A percentile compares a stretch with the other conserved stretches of the same genome.
These are phyloP conservation scores for Rhodomyrtus tomentosa DNA, from an alignment of 345 rosid genomes.

Conservation along the genomic window DNA sequence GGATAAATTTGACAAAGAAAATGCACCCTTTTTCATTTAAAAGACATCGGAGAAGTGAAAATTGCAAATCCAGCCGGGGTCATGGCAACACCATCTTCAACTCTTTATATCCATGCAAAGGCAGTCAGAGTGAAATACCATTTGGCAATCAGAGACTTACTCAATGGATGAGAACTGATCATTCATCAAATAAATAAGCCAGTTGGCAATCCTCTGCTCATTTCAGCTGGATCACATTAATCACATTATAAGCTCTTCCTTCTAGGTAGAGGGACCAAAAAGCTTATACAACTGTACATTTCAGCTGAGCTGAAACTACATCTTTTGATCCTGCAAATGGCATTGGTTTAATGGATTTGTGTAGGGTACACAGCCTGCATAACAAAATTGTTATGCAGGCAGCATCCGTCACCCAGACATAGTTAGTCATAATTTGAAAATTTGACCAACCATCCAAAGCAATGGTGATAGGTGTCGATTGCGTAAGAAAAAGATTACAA, in stretches of 20 bases:
- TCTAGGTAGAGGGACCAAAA: not conserved
- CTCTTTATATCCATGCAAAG: not conserved
- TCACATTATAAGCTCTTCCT: not conserved
- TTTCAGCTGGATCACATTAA: not conserved
- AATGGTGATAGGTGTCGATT: not conserved
- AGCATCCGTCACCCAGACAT: not conserved
- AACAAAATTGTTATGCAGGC: not conserved
- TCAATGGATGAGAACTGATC: not conserved
- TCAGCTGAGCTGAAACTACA: not conserved
- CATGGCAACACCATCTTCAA: not conserved
- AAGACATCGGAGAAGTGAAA: not conserved
- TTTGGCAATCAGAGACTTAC: not conserved
- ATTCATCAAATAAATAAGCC: not conserved
- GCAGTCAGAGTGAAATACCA: not conserved
- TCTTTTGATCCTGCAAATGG: not conserved
- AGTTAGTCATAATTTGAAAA: not conserved
- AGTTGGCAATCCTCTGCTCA: not conserved
- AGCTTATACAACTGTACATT: not conserved
- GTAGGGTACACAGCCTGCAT: not conserved
- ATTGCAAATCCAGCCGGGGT: not conserved
- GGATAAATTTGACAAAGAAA: not conserved
- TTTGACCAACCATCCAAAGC: not conserved
- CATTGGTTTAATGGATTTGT: not conserved
- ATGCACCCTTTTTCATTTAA: not conserved
- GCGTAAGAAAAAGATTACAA: not conserved